Conservation (phyloP, 1,139 yeast genomes). For the Yamadazyma friedrichii region DNA sequence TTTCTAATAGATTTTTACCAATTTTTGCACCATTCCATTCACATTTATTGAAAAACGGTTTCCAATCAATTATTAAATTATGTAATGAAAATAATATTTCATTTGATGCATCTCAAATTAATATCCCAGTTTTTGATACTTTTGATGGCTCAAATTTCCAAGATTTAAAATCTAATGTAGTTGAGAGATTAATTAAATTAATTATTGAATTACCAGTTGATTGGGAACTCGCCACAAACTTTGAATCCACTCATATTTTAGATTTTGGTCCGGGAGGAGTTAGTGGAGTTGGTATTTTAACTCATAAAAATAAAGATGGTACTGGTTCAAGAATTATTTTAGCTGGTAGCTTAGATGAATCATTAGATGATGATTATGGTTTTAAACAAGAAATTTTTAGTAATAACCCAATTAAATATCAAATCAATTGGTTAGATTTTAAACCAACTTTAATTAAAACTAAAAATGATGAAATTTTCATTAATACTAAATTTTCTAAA, state of each 20-base stretch:
- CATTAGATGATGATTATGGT: slow-evolving; percentile 72
- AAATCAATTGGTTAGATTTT: slow-evolving; percentile 89
- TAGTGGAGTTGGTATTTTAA: slow-evolving; percentile 92
- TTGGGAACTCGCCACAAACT: slow-evolving; percentile 90
- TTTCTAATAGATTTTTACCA: slow-evolving; percentile 91
- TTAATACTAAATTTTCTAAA: slow-evolving; percentile 91
- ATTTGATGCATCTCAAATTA: slow-evolving; percentile 54
- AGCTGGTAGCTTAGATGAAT: slow-evolving; percentile 80
- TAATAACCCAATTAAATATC: slow-evolving; percentile 65
- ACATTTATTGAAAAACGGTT: slow-evolving; percentile 74
- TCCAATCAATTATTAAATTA: slow-evolving; percentile 64
- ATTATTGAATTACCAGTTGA: slow-evolving; percentile 88
- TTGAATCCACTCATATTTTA: slow-evolving; percentile 79
- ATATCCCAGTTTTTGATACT: slow-evolving; percentile 91
- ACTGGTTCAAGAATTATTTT: slow-evolving; percentile 93
- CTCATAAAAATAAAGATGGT: slow-evolving; percentile 98
- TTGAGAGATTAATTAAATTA: slow-evolving; percentile 66
- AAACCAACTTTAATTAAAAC: slow-evolving; percentile 84
- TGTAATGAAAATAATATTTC: slow-evolving; percentile 53
- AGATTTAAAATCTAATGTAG: slow-evolving; percentile 32
- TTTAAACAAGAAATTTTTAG: slow-evolving; percentile 91
- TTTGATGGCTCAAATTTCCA: slow-evolving; percentile 81
- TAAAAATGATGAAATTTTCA: slow-evolving; percentile 68
- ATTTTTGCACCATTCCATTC: slow-evolving; percentile 97
- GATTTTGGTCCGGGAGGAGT: slow-evolving; percentile 99